Evolutionary conservation across 2,329 filamentous ascomycete genomes (phyloP), one percentile per base, ranked within the genome.

Genomic region (Aspergillus pseudotamarii): DNA sequence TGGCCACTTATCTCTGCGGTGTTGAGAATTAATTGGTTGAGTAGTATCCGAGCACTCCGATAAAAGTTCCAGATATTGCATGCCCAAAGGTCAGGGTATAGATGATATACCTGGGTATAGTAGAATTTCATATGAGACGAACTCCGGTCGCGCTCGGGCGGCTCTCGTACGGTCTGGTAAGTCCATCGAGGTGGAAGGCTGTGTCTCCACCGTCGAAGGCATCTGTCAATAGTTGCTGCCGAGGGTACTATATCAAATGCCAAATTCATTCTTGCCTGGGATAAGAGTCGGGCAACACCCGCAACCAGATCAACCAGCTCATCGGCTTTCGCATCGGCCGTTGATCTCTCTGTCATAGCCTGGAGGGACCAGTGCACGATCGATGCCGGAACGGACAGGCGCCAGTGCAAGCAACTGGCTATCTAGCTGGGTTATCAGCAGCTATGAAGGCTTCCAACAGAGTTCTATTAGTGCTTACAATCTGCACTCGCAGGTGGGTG

Each of bases 1-100:
- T 23, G 12, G 11, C 16, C 11, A 28, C 11, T 14, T 51, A 28
- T 38, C 19, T 36, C 43, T 43, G 14, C n/a, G 34, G 16, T 26
- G 30, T 57, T 51, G 4, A 50, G 38, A 19, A 56, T 59, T 6
- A 63, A 41, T n/a, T 59, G 48, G 19, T 63, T 63, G 1, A 63
- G 41, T 19, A 56, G 57, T 14, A 63, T 57, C 3, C 61, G 61
- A 19, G 57, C 61, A 19, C 56, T 63, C 6, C 61, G 61, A 21
- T 56, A 63, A 26, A 59, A 63, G 30, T 54, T 55, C 61, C 61
- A 63, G 19, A 63, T 53, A 43, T 63, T 63, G 50, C 61, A 63
- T 14, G 61, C 61, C 61, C 61, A 63, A 23, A 63, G 28, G 28
- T 63, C 61, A 4, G 30, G n/a, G n/a, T 63, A 63, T 16, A 63